Conservation (phyloP, 495 filamentous ascomycete genomes). For the Hypoxylon crocopeplum region DNA sequence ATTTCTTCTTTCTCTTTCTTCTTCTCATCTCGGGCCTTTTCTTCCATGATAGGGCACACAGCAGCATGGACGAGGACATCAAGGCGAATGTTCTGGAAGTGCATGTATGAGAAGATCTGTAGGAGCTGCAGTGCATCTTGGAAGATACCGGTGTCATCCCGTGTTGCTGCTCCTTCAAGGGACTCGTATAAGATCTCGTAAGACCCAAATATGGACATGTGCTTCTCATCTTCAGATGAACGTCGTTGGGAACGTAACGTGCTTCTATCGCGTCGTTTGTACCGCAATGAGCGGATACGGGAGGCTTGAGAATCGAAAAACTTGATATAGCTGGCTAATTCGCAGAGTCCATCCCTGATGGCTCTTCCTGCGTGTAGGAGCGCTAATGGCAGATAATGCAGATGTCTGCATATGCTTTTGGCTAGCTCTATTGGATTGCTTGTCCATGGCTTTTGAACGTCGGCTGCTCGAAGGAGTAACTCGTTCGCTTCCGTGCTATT, state of each 20-base stretch:
- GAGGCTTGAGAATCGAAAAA: constrained; percentile 34
- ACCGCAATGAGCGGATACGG: constrained; percentile 33
- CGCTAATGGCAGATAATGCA: constrained; percentile 26
- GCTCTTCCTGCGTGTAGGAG: constrained; percentile 47
- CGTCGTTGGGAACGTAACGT: too few species aligned
- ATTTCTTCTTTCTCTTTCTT: neutral
- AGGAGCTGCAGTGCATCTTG: constrained; percentile 48
- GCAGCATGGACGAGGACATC: constrained; percentile 38
- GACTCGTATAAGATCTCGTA: constrained; percentile 41
- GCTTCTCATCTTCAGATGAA: constrained; percentile 27
- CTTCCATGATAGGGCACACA: constrained; percentile 14
- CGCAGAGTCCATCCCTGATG: constrained; percentile 34
- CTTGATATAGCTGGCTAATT: constrained; percentile 32
- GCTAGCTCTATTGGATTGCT: neutral
- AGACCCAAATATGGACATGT: constrained; percentile 40
- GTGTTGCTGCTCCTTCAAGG: constrained; percentile 26
- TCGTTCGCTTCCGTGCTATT: constrained; percentile 40
- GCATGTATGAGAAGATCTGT: constrained; percentile 47
- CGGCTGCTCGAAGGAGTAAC: constrained; percentile 49
- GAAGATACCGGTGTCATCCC: constrained; percentile 4
- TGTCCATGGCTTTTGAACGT: constrained; percentile 31
- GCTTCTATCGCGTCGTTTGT: too few species aligned
- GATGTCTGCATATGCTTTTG: too few species aligned
- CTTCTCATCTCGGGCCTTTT: neutral
- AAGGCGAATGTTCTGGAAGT: constrained; percentile 42